phyloP scores from a whole-genome alignment of 2,329 filamentous ascomycete species.

The Macrophomina tecta region DNA sequence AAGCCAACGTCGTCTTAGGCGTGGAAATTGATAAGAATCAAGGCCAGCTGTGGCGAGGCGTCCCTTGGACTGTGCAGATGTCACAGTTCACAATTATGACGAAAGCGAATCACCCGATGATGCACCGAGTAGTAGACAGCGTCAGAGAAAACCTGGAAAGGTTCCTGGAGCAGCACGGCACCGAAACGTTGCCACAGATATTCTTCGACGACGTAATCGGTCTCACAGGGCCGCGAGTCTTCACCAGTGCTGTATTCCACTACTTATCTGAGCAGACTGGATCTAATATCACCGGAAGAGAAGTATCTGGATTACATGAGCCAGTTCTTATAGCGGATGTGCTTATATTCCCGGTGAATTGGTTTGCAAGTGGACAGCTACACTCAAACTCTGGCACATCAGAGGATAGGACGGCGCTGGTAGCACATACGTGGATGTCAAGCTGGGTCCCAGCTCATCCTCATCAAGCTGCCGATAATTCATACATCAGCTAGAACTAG shows the following conservation, averaged over 20 bases:
- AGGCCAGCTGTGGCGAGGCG: background rate
- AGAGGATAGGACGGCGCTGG: background rate
- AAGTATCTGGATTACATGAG: background rate
- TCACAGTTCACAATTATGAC: constrained; percentile 3
- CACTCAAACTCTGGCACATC: background rate
- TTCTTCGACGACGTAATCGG: background rate
- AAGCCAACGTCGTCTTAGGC: background rate
- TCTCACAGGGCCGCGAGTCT: background rate
- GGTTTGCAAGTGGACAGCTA: background rate
- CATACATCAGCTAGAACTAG: background rate
- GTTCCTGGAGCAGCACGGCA: background rate
- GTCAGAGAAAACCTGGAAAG: background rate
- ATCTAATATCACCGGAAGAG: background rate
- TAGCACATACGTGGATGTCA: background rate
- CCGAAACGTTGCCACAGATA: background rate
- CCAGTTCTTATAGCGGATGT: background rate
- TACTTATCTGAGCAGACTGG: background rate
- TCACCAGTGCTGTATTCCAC: background rate
- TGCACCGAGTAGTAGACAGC: background rate
- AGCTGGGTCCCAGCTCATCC: background rate
- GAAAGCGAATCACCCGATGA: background rate
- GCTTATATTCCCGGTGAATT: background rate
- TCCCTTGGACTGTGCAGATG: background rate
- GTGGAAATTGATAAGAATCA: background rate
- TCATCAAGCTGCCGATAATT: background rate